Percentiles rank a stretch among this genome's conserved stretches.
Conservation (phyloP, 2,329 filamentous ascomycete species). For the Exserohilum turcica region DNA sequence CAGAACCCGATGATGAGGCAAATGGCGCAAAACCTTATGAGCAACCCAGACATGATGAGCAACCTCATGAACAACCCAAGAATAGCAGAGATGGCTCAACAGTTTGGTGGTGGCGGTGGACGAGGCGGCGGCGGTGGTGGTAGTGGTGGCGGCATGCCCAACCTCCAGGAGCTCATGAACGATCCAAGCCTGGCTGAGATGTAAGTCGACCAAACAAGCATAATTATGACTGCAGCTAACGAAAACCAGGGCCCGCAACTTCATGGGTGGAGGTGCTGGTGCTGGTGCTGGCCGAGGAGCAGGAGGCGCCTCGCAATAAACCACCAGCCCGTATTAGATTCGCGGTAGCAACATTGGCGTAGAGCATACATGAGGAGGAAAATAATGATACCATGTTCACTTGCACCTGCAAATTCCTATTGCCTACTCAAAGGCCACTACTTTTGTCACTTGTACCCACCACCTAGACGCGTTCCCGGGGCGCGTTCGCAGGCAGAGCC, state of each 20-base stretch:
- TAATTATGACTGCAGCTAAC: slow-evolving; percentile 5
- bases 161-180: slow-evolving; percentile 83
- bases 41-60: slow-evolving; percentile 88
- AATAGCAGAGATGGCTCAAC: slow-evolving; percentile 83
- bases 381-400: slow-evolving; percentile 39
- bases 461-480: not conserved
- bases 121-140: slow-evolving; percentile 60
- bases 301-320: slow-evolving; percentile 27
- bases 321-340: not conserved
- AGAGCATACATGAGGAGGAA: slow-evolving; percentile 20
- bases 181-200: slow-evolving; percentile 92
- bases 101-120: slow-evolving; percentile 59
- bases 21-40: slow-evolving; percentile 98
- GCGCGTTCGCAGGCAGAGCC: not conserved
- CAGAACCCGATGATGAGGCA: slow-evolving; percentile 94
- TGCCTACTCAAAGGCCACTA: not conserved
- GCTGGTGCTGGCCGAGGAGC: slow-evolving; percentile 28
- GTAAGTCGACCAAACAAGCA: slow-evolving; percentile 61
- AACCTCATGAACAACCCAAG: slow-evolving; percentile 95
- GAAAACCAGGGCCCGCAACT: slow-evolving; percentile 63
- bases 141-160: slow-evolving; percentile 86
- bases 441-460: not conserved
- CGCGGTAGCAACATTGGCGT: not conserved
- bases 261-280: slow-evolving; percentile 61
- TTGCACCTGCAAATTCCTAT: slow-evolving; percentile 4